Conservation (phyloP, 768 basidiomycete species). For the Flagelloscypha sp. region DNA sequence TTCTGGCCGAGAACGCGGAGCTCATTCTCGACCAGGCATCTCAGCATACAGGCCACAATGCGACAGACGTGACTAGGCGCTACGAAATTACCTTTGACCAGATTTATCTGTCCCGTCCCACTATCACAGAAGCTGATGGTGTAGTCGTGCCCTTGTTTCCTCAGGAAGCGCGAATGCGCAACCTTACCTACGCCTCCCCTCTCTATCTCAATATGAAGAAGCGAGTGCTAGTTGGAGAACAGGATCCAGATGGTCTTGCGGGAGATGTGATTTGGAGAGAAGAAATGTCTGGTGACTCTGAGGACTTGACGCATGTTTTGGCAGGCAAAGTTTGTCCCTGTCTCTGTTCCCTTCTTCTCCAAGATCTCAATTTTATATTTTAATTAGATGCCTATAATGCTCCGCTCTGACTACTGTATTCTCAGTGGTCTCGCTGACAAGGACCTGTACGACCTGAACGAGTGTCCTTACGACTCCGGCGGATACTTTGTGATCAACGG, state of each 20-base stretch:
- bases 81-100: conserved; percentile 98
- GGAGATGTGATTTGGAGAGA: conserved; percentile 76
- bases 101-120: conserved; percentile 93
- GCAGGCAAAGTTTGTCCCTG: conserved; percentile 72
- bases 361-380: neutral
- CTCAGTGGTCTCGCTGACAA: conserved; percentile 70
- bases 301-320: conserved; percentile 80
- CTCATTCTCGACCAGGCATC: conserved; percentile 94
- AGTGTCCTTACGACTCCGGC: conserved; percentile 97
- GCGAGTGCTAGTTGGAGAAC: conserved; percentile 67
- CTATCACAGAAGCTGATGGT: conserved; percentile 92
- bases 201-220: conserved; percentile 95
- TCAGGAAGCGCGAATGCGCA: conserved; percentile 91
- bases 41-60: conserved; percentile 86
- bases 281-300: conserved; percentile 54
- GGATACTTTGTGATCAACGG: conserved; percentile 99
- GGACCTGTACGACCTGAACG: conserved; percentile 85
- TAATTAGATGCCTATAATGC: conserved; percentile 90
- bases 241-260: conserved; percentile 71
- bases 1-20: conserved; percentile 94
- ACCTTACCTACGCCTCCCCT: conserved; percentile 93
- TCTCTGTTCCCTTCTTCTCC: no score
- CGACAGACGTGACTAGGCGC: conserved; percentile 73
- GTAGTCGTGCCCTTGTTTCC: conserved; percentile 91
- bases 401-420: conserved; percentile 92